Conservation (phyloP, 2,329 filamentous ascomycete genomes). For the Diaporthe aspalathi region DNA sequence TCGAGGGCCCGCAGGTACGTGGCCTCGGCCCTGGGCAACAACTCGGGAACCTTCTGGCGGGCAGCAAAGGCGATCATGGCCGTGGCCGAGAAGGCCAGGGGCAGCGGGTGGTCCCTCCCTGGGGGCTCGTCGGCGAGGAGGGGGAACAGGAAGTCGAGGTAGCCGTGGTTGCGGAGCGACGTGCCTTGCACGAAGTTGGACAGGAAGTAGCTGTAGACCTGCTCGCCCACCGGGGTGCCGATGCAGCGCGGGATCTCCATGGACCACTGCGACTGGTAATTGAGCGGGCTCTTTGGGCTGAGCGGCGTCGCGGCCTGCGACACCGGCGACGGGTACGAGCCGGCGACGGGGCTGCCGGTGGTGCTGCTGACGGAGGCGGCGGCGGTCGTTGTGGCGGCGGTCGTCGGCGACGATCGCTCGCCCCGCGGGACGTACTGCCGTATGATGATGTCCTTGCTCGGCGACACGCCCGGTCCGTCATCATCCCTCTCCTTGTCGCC, state of each 20-base stretch:
- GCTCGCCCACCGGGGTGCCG: slow-evolving; percentile 37
- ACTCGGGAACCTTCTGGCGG: slow-evolving; percentile 34
- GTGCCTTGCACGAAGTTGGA: slow-evolving; percentile 37
- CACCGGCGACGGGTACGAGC: slow-evolving; percentile 37
- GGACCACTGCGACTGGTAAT: slow-evolving; percentile 21
- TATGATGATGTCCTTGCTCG: slow-evolving; percentile 23
- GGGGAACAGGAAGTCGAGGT: slow-evolving; percentile 39
- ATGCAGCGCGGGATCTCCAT: slow-evolving; percentile 33
- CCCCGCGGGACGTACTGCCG: slow-evolving; percentile 23
- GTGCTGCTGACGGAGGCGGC: neutral
- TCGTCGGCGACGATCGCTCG: neutral
- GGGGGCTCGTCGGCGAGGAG: slow-evolving; percentile 33
- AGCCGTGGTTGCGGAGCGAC: slow-evolving; percentile 37
- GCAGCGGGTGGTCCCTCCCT: slow-evolving; percentile 32
- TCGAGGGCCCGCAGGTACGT: slow-evolving; percentile 37
- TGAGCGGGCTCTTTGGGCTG: neutral
- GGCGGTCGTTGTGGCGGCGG: neutral
- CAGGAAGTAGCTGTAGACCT: slow-evolving; percentile 39
- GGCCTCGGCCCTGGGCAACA: slow-evolving; percentile 35
- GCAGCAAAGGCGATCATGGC: slow-evolving; percentile 39
- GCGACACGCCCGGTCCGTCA: slow-evolving; percentile 17
- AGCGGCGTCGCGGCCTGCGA: slow-evolving; percentile 16
- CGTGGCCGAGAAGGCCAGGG: slow-evolving; percentile 37
- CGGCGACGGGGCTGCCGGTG: neutral
- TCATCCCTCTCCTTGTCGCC: slow-evolving; percentile 34